Conservation (phyloP, 202 grass and related monocot genomes). For the Saccharum hybrid region DNA sequence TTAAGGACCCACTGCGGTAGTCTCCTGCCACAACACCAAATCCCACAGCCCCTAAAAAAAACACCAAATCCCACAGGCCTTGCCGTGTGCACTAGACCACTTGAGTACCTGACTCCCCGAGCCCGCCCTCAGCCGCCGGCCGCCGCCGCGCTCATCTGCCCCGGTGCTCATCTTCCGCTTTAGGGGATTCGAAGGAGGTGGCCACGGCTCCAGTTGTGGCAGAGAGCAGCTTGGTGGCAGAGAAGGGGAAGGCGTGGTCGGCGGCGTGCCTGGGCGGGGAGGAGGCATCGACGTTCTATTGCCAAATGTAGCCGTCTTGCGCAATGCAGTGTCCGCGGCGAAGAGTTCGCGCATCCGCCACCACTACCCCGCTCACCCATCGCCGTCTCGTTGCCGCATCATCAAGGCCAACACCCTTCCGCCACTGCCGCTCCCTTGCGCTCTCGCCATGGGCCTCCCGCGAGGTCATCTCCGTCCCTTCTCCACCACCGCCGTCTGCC, state of each 20-base stretch:
- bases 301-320: conserved; percentile 30
- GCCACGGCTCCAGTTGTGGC: background rate
- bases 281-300: background rate
- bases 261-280: background rate
- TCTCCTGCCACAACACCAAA: no score
- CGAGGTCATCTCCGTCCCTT: conserved; percentile 9
- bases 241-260: background rate
- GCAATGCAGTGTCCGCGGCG: background rate
- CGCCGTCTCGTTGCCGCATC: background rate
- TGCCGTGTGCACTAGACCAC: no score
- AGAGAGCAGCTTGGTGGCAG: background rate
- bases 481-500: conserved; percentile 1
- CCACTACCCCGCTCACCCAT: background rate
- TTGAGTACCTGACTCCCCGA: background rate
- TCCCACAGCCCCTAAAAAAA: no score
- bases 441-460: conserved; percentile 15
- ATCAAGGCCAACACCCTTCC: background rate
- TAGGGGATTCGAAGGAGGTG: background rate
- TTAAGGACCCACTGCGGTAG: no score
- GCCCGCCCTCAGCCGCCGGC: no score
- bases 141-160: background rate
- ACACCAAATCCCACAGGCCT: no score
- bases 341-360: background rate
- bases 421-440: background rate
- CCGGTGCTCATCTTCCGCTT: background rate